Base-by-base conservation (phyloP, 805 yeast genomes). In the Yamadazyma paraphyllophila region DNA sequence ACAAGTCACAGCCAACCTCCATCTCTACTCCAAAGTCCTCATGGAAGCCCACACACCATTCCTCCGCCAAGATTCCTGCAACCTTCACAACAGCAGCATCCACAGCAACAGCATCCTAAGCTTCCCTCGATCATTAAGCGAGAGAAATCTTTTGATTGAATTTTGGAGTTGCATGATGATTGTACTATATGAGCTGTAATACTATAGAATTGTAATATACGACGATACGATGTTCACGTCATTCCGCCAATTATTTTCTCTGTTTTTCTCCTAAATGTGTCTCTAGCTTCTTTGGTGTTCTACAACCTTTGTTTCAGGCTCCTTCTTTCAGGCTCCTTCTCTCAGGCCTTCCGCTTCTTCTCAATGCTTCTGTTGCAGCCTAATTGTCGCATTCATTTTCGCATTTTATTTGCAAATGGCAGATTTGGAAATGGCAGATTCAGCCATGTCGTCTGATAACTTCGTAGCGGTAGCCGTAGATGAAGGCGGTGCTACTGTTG, bases 121-220 rank as follows among this genome's bases (percentile, higher is more conserved):
- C 42, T 39, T 29, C 42, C 42, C 2, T 39, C 42, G 15, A 30
- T 37, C 2, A 20, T 30, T 5, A 27, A 33, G 3, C 44, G 35
- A 10, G 36, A 29, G 26, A 27, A 27, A 15, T 31, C 35, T 30
- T 16, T 29, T 17, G 35, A 24, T 12, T 8, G 36, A 13, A 3
- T 16, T 9, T 32, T 9, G 17, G 15, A 32, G 36, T 13, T 9
- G n/a, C n/a, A n/a, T n/a, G 13, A 32, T 29, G 7, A 29, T 3
- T 29, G 32, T 29, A 29, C 13, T 29, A 32, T 32, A 32, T 15
- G 13, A 29, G 35, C 35, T 31, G 35, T 31, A 31, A 13, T 32
- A 29, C 13, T 20, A 37, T 37, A 37, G 40, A 37, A 20, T 13
- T 37, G 40, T 37, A 37, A 37, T 37, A 37, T 37, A 37, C 40